Evolutionary conservation across 2,329 filamentous ascomycete genomes (phyloP).

Genomic region (Periconia sp.): DNA sequence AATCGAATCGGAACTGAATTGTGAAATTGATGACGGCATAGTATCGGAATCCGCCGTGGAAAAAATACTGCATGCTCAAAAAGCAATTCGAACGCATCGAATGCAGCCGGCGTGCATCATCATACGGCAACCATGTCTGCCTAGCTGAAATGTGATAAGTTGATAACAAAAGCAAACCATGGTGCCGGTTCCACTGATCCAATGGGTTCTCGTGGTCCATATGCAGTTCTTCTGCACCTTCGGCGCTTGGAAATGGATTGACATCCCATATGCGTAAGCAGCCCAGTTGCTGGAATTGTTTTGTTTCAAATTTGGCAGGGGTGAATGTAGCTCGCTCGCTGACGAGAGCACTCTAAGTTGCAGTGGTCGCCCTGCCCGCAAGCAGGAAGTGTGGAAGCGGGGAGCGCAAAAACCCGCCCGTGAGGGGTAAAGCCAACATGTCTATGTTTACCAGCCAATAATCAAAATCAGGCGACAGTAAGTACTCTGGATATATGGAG

Average conservation of each 20-base stretch:
- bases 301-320: constrained; percentile 15
- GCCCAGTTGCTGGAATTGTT: constrained; percentile 7
- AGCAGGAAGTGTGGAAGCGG: constrained; percentile 20
- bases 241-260: constrained; percentile 2
- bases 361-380: constrained; percentile 22
- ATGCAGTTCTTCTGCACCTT: background rate
- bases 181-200: too few relatives aligned
- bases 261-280: constrained; percentile 12
- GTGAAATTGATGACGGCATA: too few relatives aligned
- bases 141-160: background rate
- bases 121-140: background rate
- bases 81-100: background rate
- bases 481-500: constrained; percentile 21
- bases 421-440: constrained; percentile 19
- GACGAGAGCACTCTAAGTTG: constrained; percentile 26
- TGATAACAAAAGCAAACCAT: background rate
- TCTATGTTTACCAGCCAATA: constrained; percentile 27
- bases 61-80: too few relatives aligned
- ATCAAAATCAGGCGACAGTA: constrained; percentile 18
- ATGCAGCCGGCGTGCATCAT: background rate
- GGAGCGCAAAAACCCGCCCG: too few relatives aligned
- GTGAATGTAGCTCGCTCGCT: constrained; percentile 13
- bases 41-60: too few relatives aligned
- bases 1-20: too few relatives aligned
- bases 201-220: background rate